Conservation (phyloP, 2,329 filamentous ascomycete genomes). For the Stagonosporopsis tanaceti region DNA sequence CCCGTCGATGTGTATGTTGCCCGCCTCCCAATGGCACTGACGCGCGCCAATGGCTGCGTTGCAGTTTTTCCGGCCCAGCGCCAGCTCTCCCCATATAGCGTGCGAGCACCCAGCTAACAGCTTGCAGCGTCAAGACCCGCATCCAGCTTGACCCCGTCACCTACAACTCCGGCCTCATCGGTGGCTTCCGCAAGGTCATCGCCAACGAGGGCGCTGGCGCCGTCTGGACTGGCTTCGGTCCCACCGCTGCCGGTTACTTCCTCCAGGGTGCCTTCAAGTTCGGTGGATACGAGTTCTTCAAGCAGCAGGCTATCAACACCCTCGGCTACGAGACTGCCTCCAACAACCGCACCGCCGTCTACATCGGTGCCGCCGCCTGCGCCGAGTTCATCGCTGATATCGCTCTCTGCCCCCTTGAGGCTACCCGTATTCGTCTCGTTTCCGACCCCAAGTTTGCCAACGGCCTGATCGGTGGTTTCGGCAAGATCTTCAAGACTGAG, state of each 20-base stretch:
- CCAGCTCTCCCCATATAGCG: constrained; percentile 23
- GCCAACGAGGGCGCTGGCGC: constrained; percentile 80
- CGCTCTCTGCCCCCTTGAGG: constrained; percentile 89
- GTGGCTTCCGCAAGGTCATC: constrained; percentile 86
- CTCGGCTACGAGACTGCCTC: constrained; percentile 73
- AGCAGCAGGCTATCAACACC: constrained; percentile 84
- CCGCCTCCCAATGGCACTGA: constrained; percentile 10
- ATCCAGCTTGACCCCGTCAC: constrained; percentile 90
- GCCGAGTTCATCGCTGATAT: constrained; percentile 77
- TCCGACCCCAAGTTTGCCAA: constrained; percentile 85
- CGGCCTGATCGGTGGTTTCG: constrained; percentile 80
- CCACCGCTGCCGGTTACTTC: constrained; percentile 90
- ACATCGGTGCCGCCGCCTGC: constrained; percentile 70
- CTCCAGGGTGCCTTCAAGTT: constrained; percentile 94
- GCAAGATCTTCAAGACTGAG: constrained; percentile 84
- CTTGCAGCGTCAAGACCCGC: constrained; percentile 84
- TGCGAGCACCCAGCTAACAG: constrained; percentile 34
- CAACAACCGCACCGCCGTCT: constrained; percentile 82
- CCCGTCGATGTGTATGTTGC: constrained; percentile 97
- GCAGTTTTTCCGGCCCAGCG: constrained; percentile 20
- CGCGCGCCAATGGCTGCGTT: constrained; percentile 39
- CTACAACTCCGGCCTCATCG: constrained; percentile 88
- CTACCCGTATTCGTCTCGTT: constrained; percentile 91
- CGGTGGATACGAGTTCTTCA: constrained; percentile 96
- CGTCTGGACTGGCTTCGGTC: constrained; percentile 84